Base-by-base conservation (phyloP, 208 protist species). In the Angomonas deanei region DNA sequence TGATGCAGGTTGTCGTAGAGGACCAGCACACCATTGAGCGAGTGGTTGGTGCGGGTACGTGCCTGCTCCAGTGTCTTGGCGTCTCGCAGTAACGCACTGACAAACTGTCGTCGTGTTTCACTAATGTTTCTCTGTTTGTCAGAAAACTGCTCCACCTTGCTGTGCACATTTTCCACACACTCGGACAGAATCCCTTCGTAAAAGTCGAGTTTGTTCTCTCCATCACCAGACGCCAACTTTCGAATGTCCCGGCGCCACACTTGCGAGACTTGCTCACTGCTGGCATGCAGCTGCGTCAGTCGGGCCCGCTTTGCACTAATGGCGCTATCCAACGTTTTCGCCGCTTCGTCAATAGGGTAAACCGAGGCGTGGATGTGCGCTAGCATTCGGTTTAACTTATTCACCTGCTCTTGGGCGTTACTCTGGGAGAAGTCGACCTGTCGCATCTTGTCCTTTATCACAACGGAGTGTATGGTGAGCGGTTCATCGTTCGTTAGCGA, bases 221-320 rank as follows among this genome's bases (percentile, higher is more conserved):
- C 42, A 15, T 38, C 53, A 6, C 2, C 53, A 23, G 64, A 67
- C 17, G 78, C 59, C 28, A 61, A 65, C 28, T 57, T 62, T 23
- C 73, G 57, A 13, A 77, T 65, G 23, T 80, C 70, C 8, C 65
- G 47, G 49, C 48, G 62, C 78, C 78, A 84, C 15, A 39, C 36
- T 21, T 65, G 33, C 23, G 73, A 74, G 28, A 64, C 69, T 55
- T 55, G 64, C 19, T 68, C 63, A 10, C 49, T 47, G 11, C 54
- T 60, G 28, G 61, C 67, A 23, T 72, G 73, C 36, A 72, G 56
- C n/a, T 63, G 55, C 3, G 61, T n/a, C 32, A 70, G 64, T 24
- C 57, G 64, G 8, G 64, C 63, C 33, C 73, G 68, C 13, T 64
- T 55, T 24, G 64, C 55, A 28, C 49, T 50, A 21, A 86, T 42